phyloP scores from a whole-genome alignment of 2,329 filamentous ascomycete genomes.

The Didymosphaeria variabile region DNA sequence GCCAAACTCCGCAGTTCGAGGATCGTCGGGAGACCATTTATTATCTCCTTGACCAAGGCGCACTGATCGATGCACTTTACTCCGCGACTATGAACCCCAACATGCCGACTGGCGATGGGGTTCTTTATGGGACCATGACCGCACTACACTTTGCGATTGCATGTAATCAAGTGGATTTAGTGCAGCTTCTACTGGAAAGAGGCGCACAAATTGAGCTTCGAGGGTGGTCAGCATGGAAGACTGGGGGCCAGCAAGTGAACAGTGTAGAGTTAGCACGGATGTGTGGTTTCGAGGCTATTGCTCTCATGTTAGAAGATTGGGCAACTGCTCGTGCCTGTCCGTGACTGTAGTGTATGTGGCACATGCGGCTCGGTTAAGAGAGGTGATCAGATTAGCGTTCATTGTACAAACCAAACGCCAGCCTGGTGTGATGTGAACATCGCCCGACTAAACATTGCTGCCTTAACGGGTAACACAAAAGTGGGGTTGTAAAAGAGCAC shows the following conservation, averaged over 20 bases:
- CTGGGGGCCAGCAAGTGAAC: neutral
- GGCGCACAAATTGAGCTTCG: neutral
- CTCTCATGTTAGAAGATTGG: conserved; percentile 1
- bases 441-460: no score
- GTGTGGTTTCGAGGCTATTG: neutral
- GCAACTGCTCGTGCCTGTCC: neutral
- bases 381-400: no score
- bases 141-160: conserved; percentile 5
- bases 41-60: conserved; percentile 8
- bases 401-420: no score
- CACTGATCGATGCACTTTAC: neutral
- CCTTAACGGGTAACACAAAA: no score
- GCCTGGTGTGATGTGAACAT: no score
- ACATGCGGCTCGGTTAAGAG: no score
- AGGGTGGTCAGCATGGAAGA: conserved; percentile 4
- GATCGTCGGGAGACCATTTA: neutral
- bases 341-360: no score
- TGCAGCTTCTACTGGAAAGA: conserved; percentile 1
- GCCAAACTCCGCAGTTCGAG: neutral
- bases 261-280: conserved; percentile 2
- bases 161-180: neutral
- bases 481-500: no score
- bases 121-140: neutral
- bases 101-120: neutral
- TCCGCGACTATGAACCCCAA: neutral